Conservation (phyloP, 164 flowering plant species). For the Berberis vulgaris region DNA sequence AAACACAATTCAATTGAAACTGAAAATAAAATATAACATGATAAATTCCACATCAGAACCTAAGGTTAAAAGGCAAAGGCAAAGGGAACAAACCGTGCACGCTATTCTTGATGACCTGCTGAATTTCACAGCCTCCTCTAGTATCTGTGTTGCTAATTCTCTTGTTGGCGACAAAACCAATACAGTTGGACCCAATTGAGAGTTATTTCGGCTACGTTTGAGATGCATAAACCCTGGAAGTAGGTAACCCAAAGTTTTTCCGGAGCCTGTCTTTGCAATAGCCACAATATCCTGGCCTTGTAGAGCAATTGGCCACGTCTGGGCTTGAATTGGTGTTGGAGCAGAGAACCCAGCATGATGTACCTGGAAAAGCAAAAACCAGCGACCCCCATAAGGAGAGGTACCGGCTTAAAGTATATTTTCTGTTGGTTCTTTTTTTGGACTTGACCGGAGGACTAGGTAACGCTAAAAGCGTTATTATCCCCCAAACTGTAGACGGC, state of each 20-base stretch:
- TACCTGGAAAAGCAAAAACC: constrained; percentile 61
- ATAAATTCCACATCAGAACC: too few relatives aligned
- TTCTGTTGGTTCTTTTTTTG: constrained; percentile 22
- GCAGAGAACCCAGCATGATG: constrained; percentile 74
- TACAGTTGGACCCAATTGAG: constrained; percentile 73
- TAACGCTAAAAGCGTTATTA: constrained; percentile 49
- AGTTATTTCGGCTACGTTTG: constrained; percentile 43
- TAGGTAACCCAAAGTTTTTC: constrained; percentile 85
- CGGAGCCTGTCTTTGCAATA: constrained; percentile 93
- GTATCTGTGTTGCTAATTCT: constrained; percentile 91
- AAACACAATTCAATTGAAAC: too few relatives aligned
- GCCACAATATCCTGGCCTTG: constrained; percentile 82
- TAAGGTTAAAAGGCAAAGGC: neutral
- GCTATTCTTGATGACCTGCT: constrained; percentile 71
- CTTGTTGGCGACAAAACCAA: constrained; percentile 88
- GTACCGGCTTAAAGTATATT: constrained; percentile 19
- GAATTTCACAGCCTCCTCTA: constrained; percentile 83
- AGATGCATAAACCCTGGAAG: constrained; percentile 81
- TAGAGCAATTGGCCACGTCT: constrained; percentile 87
- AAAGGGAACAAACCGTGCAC: constrained; percentile 49
- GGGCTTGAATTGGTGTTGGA: constrained; percentile 95
- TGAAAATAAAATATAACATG: too few relatives aligned
- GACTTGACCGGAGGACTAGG: constrained; percentile 25
- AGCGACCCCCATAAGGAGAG: constrained; percentile 37
- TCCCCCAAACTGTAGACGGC: constrained; percentile 41